Evolutionary conservation across 2,329 filamentous ascomycete species (phyloP), one percentile per base, ranked within the genome.

Genomic region (Nothomitra cinnamomea): DNA sequence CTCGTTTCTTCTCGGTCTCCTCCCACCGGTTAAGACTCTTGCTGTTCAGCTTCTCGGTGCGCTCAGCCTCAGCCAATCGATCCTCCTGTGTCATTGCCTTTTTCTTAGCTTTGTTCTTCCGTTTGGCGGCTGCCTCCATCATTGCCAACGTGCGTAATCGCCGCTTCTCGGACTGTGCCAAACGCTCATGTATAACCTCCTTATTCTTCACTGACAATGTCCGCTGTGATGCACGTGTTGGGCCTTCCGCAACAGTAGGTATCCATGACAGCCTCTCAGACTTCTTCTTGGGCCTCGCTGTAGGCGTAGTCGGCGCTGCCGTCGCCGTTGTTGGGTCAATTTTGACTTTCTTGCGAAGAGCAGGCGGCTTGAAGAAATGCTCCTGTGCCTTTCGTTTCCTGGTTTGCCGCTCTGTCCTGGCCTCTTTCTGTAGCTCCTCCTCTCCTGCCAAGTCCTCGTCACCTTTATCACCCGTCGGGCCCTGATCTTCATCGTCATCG

Each of bases 11-110:
- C 69, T 98, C 92, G 5, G 87, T 86, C 66, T 87, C 84, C 66
- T 96, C 89, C 89, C 90, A 96, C 54, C 87, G 77, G 63, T 90
- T 95, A 62, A 95, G 70, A 66, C 84, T 96, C 73, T 87, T 94
- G 60, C 83, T 78, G 66, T 98, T 95, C 61, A 82, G 75, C 66
- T 84, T 83, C 67, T 96, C 92, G 5, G 94, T 82, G 52, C 82
- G 71, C 17, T 83, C 86, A 1, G 89, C 89, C 67, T 94, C 87
- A 25, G 79, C 82, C 25, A 95, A 73, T 38, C 88, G 78, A 65
- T 96, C 83, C 45, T 79, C 87, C 67, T 95, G 90, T 4, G 88
- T 94, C 79, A 94, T 80, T 25, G 83, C 77, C 55, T 83, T 84
- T 53, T 86, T 85, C 67, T 87, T 87, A 58, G 80, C 70, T 53